Conservation (phyloP, 345 rosid species). For the Draba incana region DNA sequence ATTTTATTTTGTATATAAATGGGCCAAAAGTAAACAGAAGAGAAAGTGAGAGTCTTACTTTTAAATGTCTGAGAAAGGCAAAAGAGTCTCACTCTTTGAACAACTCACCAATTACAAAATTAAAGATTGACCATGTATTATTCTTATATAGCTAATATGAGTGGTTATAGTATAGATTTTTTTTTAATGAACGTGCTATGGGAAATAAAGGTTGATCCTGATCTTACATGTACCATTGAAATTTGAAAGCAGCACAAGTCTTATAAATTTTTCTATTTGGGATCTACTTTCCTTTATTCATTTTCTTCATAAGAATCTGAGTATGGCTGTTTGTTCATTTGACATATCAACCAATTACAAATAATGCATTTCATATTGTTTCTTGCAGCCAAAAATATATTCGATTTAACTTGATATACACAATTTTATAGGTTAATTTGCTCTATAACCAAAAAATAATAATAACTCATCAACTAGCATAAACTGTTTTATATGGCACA, state of each 20-base stretch:
- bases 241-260: constrained; percentile 18
- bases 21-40: constrained; percentile 30
- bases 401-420: too few relatives aligned
- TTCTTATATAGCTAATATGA: constrained; percentile 5
- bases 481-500: too few relatives aligned
- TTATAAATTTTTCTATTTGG: not conserved
- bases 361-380: not conserved
- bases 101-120: constrained; percentile 32
- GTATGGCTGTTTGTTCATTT: constrained; percentile 8
- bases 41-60: constrained; percentile 29
- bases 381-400: too few relatives aligned
- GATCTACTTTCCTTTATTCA: constrained; percentile 4
- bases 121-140: constrained; percentile 13
- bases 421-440: too few relatives aligned
- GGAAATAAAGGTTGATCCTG: constrained; percentile 21
- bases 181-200: constrained; percentile 9
- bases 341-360: not conserved
- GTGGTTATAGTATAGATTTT: not conserved
- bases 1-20: constrained; percentile 32
- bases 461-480: too few relatives aligned
- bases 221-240: constrained; percentile 22
- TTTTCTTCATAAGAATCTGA: constrained; percentile 13
- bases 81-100: constrained; percentile 29
- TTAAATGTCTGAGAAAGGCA: constrained; percentile 29
- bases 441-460: too few relatives aligned